Evolutionary conservation across 1,284 basidiomycete species (phyloP), one percentile per base, ranked within the genome.

Genomic region (Coniferiporia weirii): DNA sequence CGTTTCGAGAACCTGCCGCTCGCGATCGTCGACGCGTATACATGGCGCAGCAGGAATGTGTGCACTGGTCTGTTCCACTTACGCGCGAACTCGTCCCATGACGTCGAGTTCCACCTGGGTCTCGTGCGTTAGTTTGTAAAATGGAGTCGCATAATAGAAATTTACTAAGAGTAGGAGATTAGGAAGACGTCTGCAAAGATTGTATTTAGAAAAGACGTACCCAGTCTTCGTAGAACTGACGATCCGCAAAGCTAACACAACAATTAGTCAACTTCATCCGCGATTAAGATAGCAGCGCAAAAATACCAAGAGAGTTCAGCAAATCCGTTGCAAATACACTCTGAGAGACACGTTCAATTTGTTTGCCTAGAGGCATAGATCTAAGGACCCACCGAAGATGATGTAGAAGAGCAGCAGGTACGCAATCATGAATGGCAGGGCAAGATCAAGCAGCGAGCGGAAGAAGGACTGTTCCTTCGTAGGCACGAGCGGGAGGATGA

Each of bases 171-270:
- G 54, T 46, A 35, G 43, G 47, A 22, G 10, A 40, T 27, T 56
- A 27, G 52, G 19, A 40, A 45, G 27, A 50, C 19, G 52, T 36
- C 52, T n/a, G 34, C 17, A 38, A 44, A 47, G 34, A 1, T 50
- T 5, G 2, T 12, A 38, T n/a, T 20, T 9, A 58, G 36, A 22
- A 22, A 40, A 15, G 44, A 67, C 72, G 43, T 69, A 85, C 83
- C 91, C 94, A 98, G 70, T 98, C 95, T 72, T 95, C 91, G 72
- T 98, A 99, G 72, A 98, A 98, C 66, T 95, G 91, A 46, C 96
- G 81, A 71, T 99, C 96, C 27, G 94, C 94, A 69, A 98, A 99
- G 69, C 89, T 90, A 63, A 6, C 61, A 10, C 58, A 55, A 61
- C 50, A 48, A 49, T 61, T 57, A 27, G 50, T 45, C 17, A 35